These are phyloP conservation scores for Endotrypanum monterogeii DNA, from an alignment of 208 protist species.

Conservation along the genomic window DNA sequence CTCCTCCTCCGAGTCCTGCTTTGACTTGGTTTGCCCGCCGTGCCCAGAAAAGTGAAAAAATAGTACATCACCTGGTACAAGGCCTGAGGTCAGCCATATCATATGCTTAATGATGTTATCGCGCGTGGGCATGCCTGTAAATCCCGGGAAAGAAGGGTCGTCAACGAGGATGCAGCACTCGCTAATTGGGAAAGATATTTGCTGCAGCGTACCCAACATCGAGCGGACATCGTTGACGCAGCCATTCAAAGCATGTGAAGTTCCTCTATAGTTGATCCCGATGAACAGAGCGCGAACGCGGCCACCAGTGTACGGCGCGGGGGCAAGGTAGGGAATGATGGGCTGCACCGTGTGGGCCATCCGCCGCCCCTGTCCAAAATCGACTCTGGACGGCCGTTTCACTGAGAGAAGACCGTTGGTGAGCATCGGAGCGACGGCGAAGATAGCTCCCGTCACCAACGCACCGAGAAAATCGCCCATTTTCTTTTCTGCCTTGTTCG, in stretches of 20 bases:
- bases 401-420: conserved; percentile 62
- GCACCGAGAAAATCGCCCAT: conserved; percentile 39
- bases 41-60: conserved; percentile 94
- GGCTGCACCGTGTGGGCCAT: conserved; percentile 48
- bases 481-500: background rate
- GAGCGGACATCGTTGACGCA: conserved; percentile 88
- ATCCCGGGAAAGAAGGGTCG: conserved; percentile 73
- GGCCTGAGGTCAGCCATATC: conserved; percentile 79
- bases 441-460: conserved; percentile 29
- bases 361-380: conserved; percentile 52
- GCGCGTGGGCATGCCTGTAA: conserved; percentile 73
- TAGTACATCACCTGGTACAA: conserved; percentile 84
- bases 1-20: conserved; percentile 58
- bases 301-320: conserved; percentile 76
- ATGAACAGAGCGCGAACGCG: conserved; percentile 90
- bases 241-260: conserved; percentile 55
- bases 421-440: conserved; percentile 31
- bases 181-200: conserved; percentile 79
- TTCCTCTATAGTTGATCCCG: conserved; percentile 92
- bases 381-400: conserved; percentile 55
- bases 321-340: conserved; percentile 73
- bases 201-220: conserved; percentile 81
- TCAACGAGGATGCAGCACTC: conserved; percentile 90
- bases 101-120: conserved; percentile 87
- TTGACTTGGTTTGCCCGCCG: conserved; percentile 65